Base-by-base conservation (phyloP, 2,329 filamentous ascomycete species). In the Verticillium nubilum region DNA sequence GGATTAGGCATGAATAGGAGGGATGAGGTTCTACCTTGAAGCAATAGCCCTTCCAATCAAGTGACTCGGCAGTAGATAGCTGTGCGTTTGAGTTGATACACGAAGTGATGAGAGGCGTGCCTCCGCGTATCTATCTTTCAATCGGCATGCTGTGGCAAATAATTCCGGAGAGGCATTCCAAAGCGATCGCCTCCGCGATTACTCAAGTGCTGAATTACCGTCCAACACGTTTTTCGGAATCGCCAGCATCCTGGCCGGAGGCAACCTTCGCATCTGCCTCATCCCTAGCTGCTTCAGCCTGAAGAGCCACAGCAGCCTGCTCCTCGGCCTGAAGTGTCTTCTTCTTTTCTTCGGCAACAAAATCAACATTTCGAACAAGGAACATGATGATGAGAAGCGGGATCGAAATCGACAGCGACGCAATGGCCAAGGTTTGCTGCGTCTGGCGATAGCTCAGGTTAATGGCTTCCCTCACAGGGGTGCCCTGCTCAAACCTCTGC, bases 361-460 rank as follows among this genome's bases (percentile, higher is more conserved):
- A 5, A 6, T 61, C 55, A 5, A 67, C 56, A 25, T 66, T 64
- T 9, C 54, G 54, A n/a, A 67, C 62, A 13, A 65, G 64, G 13
- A 62, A 58, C 62, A 66, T 67, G 2, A 67, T 62, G 0, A 63
- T 10, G 5, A 68, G 5, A 3, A 64, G 62, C 0, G 62, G 65
- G 0, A 62, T 47, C 2, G 59, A 64, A 1, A 67, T 31, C 0
- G 60, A 64, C 0, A 66, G 57, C 0, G 66, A 65, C 4, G 67
- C 67, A 9, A 69, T 69, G 2, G 68, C 68, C 2, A 70, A 56
- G 12, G 67, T 64, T 4, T 66, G 64, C 31, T 70, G 67, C 0
- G 68, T 69, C 59, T 70, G 66, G 0, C 68, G 64, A 37, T 70
- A 70, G 0, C 66, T 62, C 10, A 60, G 59, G 10, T 70, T 66